Percentiles rank a stretch among this genome's conserved stretches.
These are phyloP conservation scores for Trypanosoma theileri DNA, from an alignment of 208 protist species.

Conservation along the genomic window DNA sequence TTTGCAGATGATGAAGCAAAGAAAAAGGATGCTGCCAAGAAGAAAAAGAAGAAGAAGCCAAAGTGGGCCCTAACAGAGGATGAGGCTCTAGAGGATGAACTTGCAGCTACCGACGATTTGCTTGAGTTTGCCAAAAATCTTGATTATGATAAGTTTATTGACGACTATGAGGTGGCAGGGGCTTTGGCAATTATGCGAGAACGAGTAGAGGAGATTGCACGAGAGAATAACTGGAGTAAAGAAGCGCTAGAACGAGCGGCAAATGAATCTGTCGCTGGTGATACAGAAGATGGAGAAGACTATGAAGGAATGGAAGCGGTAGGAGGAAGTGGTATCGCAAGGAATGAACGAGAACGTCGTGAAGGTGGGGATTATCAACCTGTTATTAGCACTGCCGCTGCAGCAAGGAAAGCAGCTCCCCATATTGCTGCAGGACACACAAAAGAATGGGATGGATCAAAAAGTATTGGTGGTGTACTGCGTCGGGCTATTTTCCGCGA, in stretches of 20 bases:
- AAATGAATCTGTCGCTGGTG: constrained; percentile 30
- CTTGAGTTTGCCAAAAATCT: constrained; percentile 86
- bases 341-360: constrained; percentile 12
- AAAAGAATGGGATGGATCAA: constrained; percentile 45
- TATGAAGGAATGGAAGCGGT: constrained; percentile 30
- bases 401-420: constrained; percentile 28
- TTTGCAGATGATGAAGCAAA: constrained; percentile 20
- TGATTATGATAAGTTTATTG: constrained; percentile 90
- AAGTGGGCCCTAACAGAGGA: constrained; percentile 93
- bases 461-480: constrained; percentile 48
- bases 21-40: constrained; percentile 20
- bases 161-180: constrained; percentile 88
- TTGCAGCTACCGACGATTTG: constrained; percentile 63
- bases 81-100: constrained; percentile 85
- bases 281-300: constrained; percentile 41
- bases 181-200: constrained; percentile 89
- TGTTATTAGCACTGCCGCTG: not conserved
- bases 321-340: not conserved
- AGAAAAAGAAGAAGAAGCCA: constrained; percentile 57
- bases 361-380: not conserved
- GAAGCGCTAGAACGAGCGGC: constrained; percentile 62
- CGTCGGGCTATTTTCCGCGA: constrained; percentile 75
- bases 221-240: constrained; percentile 71
- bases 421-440: constrained; percentile 40
- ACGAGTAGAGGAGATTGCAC: constrained; percentile 78